These are phyloP conservation scores for Logfia minima DNA, from an alignment of 129 eudicot genomes.

Conservation along the genomic window DNA sequence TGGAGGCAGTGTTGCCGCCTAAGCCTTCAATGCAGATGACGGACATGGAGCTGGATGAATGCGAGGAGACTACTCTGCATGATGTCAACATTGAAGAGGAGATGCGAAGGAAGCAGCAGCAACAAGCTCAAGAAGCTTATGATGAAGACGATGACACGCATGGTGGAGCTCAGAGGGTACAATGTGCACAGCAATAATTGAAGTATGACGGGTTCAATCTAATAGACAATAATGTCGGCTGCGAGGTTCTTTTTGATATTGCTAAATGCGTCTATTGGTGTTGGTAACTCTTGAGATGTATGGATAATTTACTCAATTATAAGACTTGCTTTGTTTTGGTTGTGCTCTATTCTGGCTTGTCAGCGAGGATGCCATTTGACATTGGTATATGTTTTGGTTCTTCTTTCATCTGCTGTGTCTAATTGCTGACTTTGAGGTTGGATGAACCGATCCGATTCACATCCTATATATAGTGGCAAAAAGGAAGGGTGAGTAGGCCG, in stretches of 20 bases:
- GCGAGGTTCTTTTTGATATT: not conserved
- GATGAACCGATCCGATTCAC: no score
- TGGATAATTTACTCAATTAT: conserved; percentile 4
- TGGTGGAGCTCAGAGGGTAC: conserved; percentile 78
- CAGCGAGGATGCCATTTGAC: not conserved
- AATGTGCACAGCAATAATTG: conserved; percentile 80
- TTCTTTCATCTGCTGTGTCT: no score
- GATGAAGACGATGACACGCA: conserved; percentile 75
- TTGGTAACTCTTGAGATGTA: conserved; percentile 11
- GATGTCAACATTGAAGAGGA: conserved; percentile 90
- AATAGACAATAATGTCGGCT: conserved; percentile 16
- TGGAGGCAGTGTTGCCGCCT: conserved; percentile 62
- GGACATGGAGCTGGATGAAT: conserved; percentile 79
- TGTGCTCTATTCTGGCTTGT: not conserved
- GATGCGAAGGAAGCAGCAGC: conserved; percentile 67
- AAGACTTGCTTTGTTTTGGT: not conserved
- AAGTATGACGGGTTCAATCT: not conserved
- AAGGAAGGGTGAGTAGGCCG: no score
- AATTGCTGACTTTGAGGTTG: no score
- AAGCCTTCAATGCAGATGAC: conserved; percentile 45
- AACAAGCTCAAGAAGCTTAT: conserved; percentile 57
- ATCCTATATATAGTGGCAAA: no score
- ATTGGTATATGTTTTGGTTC: not conserved
- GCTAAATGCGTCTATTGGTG: conserved; percentile 7
- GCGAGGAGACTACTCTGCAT: conserved; percentile 78